Evolutionary conservation across 176 grass and related monocot genomes (phyloP).

Genomic region (Rhynchospora breviuscula): DNA sequence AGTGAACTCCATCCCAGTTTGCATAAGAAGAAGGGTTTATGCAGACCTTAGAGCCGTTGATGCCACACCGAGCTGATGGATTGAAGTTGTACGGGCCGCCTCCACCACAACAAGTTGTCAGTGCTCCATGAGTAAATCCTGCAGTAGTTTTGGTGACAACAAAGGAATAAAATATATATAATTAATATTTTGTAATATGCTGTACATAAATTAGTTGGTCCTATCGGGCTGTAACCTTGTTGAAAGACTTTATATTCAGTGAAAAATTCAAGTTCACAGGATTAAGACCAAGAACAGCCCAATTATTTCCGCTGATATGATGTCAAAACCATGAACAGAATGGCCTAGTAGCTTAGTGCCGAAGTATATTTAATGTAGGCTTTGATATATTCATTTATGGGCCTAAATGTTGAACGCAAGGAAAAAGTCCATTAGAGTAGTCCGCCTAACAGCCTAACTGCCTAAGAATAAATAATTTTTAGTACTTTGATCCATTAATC

Average conservation of each 20-base stretch:
- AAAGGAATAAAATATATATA: neutral
- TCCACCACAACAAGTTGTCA: slow-evolving; percentile 65
- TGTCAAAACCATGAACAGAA: no score
- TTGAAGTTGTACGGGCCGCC: slow-evolving; percentile 89
- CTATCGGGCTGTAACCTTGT: no score
- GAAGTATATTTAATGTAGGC: neutral
- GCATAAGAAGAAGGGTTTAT: slow-evolving; percentile 58
- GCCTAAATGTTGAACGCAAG: neutral
- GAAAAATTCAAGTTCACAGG: no score
- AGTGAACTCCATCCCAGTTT: slow-evolving; percentile 83
- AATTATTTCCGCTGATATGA: no score
- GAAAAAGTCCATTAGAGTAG: neutral
- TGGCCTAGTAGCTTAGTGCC: no score
- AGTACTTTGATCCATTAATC: neutral
- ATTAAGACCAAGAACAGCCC: no score
- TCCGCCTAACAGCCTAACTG: no score
- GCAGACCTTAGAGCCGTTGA: slow-evolving; percentile 55
- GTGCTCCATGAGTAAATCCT: slow-evolving; percentile 62
- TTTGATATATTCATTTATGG: neutral
- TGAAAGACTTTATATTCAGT: no score
- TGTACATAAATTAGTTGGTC: neutral
- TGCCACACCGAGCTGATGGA: slow-evolving; percentile 50
- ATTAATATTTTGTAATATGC: neutral
- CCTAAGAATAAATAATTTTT: neutral
- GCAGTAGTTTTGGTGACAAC: slow-evolving; percentile 6